A percentile compares a stretch with the other conserved stretches of the same genome.
Evolutionary conservation across 2,329 filamentous ascomycete species (phyloP).

Genomic region (Monilinia aucupariae): DNA sequence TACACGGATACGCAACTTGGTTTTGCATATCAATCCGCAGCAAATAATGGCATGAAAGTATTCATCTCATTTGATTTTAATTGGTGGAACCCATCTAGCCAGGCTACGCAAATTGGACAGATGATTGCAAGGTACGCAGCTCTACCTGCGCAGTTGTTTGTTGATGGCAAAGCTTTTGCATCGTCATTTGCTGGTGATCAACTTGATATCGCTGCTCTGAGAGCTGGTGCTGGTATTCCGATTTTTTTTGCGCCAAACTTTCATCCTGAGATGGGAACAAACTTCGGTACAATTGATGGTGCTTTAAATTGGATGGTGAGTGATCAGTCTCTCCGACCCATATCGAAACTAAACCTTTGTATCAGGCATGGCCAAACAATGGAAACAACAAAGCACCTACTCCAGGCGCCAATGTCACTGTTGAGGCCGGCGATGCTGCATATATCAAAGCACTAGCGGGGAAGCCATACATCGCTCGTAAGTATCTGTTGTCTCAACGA

Average conservation of each 20-base stretch:
- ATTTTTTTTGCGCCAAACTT: constrained; percentile 29
- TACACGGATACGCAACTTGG: constrained; percentile 33
- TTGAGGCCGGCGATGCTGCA: constrained; percentile 22
- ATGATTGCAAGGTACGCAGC: constrained; percentile 32
- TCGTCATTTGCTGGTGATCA: constrained; percentile 50
- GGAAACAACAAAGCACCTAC: constrained; percentile 28
- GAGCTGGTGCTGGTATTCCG: constrained; percentile 27
- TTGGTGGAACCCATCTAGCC: constrained; percentile 20
- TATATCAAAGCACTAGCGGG: constrained; percentile 22
- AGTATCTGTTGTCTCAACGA: not conserved
- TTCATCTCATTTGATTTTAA: constrained; percentile 36
- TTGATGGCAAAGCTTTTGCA: constrained; percentile 36
- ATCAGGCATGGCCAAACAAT: constrained; percentile 26
- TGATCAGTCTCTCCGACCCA: not conserved
- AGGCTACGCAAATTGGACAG: constrained; percentile 25
- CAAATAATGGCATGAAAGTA: constrained; percentile 32
- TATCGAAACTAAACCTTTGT: too few relatives aligned
- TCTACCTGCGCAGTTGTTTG: constrained; percentile 36
- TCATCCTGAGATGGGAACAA: constrained; percentile 21
- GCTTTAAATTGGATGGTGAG: constrained; percentile 27
- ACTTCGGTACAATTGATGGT: constrained; percentile 23
- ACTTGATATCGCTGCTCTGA: constrained; percentile 38
- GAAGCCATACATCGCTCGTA: constrained; percentile 28
- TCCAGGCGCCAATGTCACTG: constrained; percentile 22
- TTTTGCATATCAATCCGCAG: constrained; percentile 31